Evolutionary conservation across 257 asterid species (phyloP), one percentile per base, ranked within the genome.

Genomic region (Solanum tarapatanum): DNA sequence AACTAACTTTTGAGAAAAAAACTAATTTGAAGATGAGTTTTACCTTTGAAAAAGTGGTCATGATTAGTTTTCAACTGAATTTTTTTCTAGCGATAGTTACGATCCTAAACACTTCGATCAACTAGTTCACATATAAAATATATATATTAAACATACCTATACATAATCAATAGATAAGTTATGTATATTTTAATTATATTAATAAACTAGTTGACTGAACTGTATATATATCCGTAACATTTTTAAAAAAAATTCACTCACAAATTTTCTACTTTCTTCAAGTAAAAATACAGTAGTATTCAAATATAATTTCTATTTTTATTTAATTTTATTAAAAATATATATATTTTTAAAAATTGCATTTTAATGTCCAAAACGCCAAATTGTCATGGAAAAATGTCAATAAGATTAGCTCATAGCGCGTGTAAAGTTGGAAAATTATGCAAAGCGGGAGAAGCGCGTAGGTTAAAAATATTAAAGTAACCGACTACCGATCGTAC

Each of bases 401-500:
- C 82, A 73, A 33, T 35, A 7, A n/a, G 62, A 35, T 23, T 75
- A 23, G 3, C 33, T 76, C 33, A 76, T 11, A 7, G 35, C 35
- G 82, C 82, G 82, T 74, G 82, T 1, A 5, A 21, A 19, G 16
- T 74, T 12, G 19, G 28, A 73, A 73, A 76, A 24, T 17, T 43
- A 35, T 1, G 1, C 33, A 39, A 77, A 77, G 13, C 8, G 37
- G 13, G 5, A 21, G 19, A 48, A 17, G 85, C 68, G 85, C 85
- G 85, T 80, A 80, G 19, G 39, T 39, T 8, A 17, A 43, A 4
- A 28, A 12, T 26, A 19, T 19, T 26, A 23, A 41, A n/a, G 83
- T 21, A 8, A 91, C 92, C 45, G 86, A 69, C 91, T 12, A 92
- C 93, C 76, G 87, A 68, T 19, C 35, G 32, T n/a, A 8, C 69